phyloP scores from a whole-genome alignment of 1,284 basidiomycete species.

The Ganoderma lucidum region DNA sequence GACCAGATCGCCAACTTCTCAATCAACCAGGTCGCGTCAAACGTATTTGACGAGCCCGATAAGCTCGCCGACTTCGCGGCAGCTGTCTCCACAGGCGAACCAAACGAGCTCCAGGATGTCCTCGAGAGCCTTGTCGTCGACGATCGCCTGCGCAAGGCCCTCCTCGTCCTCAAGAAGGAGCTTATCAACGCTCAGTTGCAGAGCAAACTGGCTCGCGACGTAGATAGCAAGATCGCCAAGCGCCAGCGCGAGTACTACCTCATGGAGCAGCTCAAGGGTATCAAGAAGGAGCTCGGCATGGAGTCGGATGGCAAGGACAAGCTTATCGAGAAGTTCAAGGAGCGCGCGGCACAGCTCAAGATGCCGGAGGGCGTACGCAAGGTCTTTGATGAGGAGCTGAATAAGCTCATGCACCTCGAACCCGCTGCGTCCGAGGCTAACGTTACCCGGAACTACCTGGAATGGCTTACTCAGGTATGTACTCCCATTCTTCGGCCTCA shows the following conservation, averaged over 20 bases:
- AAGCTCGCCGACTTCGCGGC: slow-evolving; percentile 99
- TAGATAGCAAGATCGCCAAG: slow-evolving; percentile 97
- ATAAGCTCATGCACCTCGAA: slow-evolving; percentile 92
- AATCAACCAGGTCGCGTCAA: slow-evolving; percentile 94
- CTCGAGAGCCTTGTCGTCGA: slow-evolving; percentile 89
- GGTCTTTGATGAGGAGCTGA: slow-evolving; percentile 97
- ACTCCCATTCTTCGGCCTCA: background rate
- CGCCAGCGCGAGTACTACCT: slow-evolving; percentile 97
- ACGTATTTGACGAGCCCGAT: slow-evolving; percentile 98
- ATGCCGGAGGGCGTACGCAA: slow-evolving; percentile 95
- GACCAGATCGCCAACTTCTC: slow-evolving; percentile 98
- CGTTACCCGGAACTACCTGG: slow-evolving; percentile 96
- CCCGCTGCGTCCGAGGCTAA: slow-evolving; percentile 94
- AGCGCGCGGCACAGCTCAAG: slow-evolving; percentile 85
- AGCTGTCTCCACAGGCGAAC: slow-evolving; percentile 92
- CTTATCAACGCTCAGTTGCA: slow-evolving; percentile 97
- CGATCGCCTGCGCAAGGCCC: slow-evolving; percentile 90
- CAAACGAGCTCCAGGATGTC: slow-evolving; percentile 93
- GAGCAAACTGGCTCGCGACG: slow-evolving; percentile 93
- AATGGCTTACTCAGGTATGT: slow-evolving; percentile 90
- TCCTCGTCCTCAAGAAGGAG: slow-evolving; percentile 97
- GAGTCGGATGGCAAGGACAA: slow-evolving; percentile 98
- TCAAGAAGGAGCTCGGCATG: slow-evolving; percentile 99
- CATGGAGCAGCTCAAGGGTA: slow-evolving; percentile 98
- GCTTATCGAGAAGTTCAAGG: slow-evolving; percentile 95